Evolutionary conservation across 768 basidiomycete genomes (phyloP).

Genomic region (Kwoniella sp.): DNA sequence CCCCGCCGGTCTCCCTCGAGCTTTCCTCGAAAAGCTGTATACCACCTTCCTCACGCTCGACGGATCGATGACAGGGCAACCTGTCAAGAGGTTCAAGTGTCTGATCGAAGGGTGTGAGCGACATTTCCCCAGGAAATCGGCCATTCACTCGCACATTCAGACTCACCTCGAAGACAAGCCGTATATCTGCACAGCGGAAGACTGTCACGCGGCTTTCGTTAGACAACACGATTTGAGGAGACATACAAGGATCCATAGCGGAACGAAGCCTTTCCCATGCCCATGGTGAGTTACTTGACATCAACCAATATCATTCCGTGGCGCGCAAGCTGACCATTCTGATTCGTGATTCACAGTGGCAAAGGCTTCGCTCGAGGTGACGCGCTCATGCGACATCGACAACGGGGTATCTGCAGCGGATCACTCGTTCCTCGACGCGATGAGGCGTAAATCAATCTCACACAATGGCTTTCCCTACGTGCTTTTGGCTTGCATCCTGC

Average conservation of each 20-base stretch:
- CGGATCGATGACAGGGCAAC: conserved; percentile 33
- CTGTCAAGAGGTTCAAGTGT: conserved; percentile 52
- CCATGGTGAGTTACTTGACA: conserved; percentile 54
- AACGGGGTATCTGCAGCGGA: conserved; percentile 58
- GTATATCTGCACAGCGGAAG: conserved; percentile 54
- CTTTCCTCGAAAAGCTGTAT: conserved; percentile 55
- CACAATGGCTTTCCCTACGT: not conserved
- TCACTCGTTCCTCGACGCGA: conserved; percentile 44
- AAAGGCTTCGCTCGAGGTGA: conserved; percentile 59
- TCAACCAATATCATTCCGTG: not conserved
- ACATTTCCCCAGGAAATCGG: conserved; percentile 53
- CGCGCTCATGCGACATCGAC: conserved; percentile 58
- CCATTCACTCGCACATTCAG: conserved; percentile 58
- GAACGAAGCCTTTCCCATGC: conserved; percentile 58
- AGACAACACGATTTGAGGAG: conserved; percentile 58
- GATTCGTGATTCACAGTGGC: conserved; percentile 46
- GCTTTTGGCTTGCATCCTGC: not conserved
- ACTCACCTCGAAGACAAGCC: conserved; percentile 60
- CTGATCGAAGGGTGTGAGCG: conserved; percentile 53
- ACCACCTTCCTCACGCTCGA: conserved; percentile 45
- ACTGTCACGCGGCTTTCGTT: conserved; percentile 58
- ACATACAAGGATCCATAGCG: conserved; percentile 58
- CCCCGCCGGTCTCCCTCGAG: conserved; percentile 38
- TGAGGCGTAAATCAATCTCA: conserved; percentile 2
- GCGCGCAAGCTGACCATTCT: not conserved